Evolutionary conservation across 2,329 filamentous ascomycete genomes (phyloP), one percentile per base, ranked within the genome.

Genomic region (Thielaviopsis populi): DNA sequence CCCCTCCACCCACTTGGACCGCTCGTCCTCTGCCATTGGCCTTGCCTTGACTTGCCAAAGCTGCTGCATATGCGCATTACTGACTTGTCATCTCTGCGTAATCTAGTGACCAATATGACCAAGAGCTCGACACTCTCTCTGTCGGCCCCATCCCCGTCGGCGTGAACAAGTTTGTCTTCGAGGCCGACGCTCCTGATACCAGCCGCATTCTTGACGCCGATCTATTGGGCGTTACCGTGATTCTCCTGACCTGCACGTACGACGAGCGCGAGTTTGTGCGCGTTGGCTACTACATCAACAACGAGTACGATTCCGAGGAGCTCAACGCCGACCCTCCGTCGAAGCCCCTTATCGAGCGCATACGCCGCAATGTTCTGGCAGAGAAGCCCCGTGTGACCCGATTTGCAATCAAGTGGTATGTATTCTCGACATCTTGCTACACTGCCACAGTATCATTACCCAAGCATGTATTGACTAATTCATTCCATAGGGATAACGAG

Each of bases 201-300:
- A 83, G 84, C 70, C 87, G 89, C 74, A 97, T 99, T 71, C 94
- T 94, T 64, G 87, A 91, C 69, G 91, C 89, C 69, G 95, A 99
- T 76, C 91, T 99, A 70, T 83, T 99, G 56, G 94, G 94, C 66
- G 95, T 99, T 61, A 99, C 94, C 3, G 94, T 99, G 71, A 91
- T 99, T 70, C 86, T 99, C 64, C 83, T 99, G 69, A 96, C 91
- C 65, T 97, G 94, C 77, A 88, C 90, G 74, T 99, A 99, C 77
- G 94, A 99, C 71, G 88, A 88, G 63, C 85, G 94, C 72, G 94
- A 99, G 75, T 99, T 99, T 71, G 91, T 99, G 46, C 91, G 94
- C 69, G 92, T 99, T 50, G 94, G 94, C 67, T 99, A 99, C 82
- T 99, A 99, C 70, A 94, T 99, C 71, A 99, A 97, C 81, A 99